A percentile compares a stretch with the other conserved stretches of the same genome.
Evolutionary conservation across 306 rosid species (phyloP).

Genomic region (Urtica urens): DNA sequence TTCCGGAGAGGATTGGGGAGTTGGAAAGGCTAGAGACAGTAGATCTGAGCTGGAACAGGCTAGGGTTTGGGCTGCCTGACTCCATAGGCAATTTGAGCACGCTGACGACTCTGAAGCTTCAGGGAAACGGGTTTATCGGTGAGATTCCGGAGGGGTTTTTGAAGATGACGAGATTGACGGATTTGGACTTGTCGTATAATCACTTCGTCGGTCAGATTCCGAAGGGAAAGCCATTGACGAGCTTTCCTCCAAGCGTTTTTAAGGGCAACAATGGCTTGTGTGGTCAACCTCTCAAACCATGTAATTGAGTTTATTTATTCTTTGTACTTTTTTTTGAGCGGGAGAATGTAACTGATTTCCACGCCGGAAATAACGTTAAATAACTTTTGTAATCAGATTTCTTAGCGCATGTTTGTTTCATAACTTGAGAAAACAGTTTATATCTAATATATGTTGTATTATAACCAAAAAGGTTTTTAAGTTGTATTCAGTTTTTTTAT

Average conservation of each 20-base stretch:
- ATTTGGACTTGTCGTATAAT: conserved; percentile 48
- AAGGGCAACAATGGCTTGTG: conserved; percentile 56
- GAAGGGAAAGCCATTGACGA: conserved; percentile 39
- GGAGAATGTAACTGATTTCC: too few species aligned
- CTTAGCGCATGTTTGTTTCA: too few species aligned
- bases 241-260: conserved; percentile 47
- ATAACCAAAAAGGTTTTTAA: too few species aligned
- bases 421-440: too few species aligned
- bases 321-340: too few species aligned
- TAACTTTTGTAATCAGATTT: too few species aligned
- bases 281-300: conserved; percentile 61
- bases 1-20: conserved; percentile 32
- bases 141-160: conserved; percentile 46
- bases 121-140: conserved; percentile 43
- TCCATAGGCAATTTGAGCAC: conserved; percentile 31
- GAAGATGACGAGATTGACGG: conserved; percentile 35
- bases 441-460: too few species aligned
- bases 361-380: too few species aligned
- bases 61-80: conserved; percentile 40
- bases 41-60: conserved; percentile 52
- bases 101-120: conserved; percentile 47
- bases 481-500: too few species aligned
- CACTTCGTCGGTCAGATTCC: conserved; percentile 66
- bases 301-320: conserved; percentile 18
- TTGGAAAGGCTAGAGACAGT: conserved; percentile 28